These are phyloP conservation scores for Xylariaceae sp. DNA, from an alignment of 2,329 filamentous ascomycete genomes.

Conservation along the genomic window DNA sequence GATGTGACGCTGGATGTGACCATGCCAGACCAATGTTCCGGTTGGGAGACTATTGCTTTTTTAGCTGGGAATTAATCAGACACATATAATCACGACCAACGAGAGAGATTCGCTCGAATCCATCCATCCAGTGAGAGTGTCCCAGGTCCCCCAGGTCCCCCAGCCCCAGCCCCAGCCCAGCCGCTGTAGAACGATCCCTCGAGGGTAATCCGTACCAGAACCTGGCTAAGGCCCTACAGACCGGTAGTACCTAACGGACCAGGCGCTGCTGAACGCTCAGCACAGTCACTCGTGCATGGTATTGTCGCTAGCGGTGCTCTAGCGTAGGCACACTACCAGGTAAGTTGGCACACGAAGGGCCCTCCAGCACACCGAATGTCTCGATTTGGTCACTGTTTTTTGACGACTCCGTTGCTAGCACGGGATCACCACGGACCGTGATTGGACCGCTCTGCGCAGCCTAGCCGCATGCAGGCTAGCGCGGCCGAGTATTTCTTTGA, in stretches of 20 bases:
- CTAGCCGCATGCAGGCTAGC: neutral
- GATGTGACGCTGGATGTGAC: neutral
- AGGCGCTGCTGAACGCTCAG: neutral
- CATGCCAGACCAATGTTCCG: neutral
- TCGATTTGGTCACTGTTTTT: neutral
- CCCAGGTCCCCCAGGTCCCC: no score
- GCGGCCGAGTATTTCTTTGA: constrained; percentile 8
- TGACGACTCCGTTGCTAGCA: neutral
- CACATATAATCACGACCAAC: neutral
- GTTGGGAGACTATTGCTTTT: neutral
- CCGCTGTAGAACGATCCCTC: neutral
- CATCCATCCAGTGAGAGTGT: neutral
- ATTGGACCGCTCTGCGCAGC: neutral
- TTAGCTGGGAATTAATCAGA: neutral
- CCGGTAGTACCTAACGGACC: neutral
- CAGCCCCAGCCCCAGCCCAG: no score
- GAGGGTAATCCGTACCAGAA: neutral
- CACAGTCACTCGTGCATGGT: neutral
- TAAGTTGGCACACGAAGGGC: neutral
- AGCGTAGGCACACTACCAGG: neutral
- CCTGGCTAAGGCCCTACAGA: neutral
- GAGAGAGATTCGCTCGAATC: no score
- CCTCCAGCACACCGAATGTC: neutral
- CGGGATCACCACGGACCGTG: neutral
- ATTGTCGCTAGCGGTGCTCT: neutral